Conservation (phyloP, 257 asterid genomes). For the Capsicum chinense region DNA sequence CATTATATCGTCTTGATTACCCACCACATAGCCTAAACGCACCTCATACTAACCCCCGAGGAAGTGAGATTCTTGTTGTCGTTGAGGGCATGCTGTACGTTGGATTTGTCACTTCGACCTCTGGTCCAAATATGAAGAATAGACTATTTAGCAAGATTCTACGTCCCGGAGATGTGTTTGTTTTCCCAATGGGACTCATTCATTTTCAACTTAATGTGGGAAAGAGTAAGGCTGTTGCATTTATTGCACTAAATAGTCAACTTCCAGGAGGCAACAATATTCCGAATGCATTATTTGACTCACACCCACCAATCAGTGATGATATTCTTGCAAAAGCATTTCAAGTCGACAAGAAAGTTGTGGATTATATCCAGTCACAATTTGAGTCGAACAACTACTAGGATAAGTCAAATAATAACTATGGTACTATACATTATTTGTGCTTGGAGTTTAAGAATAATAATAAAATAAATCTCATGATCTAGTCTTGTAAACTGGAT, state of each 20-base stretch:
- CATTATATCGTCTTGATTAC: background rate
- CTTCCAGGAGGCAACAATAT: background rate
- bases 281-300: background rate
- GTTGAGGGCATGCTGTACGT: background rate
- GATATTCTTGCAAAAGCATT: no score
- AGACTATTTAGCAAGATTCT: background rate
- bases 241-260: background rate
- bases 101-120: background rate
- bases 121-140: background rate
- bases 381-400: no score
- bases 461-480: no score
- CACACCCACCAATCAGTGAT: background rate
- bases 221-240: background rate
- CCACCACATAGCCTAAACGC: background rate
- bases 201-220: background rate
- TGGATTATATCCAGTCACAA: no score
- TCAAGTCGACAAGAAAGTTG: no score
- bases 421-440: no score
- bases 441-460: no score
- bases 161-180: background rate
- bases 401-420: no score
- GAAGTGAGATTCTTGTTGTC: background rate
- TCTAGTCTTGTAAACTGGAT: no score
- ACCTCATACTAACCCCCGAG: background rate
- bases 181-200: background rate